Conservation (phyloP, 805 yeast genomes). For the Priceomyces melissophilus region DNA sequence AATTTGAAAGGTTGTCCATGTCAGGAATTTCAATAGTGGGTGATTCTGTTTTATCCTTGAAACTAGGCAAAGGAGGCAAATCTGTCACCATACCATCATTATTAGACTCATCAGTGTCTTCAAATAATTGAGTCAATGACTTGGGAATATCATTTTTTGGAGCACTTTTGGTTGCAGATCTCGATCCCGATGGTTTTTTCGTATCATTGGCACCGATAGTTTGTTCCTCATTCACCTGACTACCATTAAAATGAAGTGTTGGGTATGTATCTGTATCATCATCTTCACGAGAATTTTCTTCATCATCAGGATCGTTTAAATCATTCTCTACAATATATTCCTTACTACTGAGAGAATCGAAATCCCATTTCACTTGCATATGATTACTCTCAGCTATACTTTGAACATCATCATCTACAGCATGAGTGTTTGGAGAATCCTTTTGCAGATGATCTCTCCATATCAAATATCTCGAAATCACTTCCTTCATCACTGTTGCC, state of each 20-base stretch:
- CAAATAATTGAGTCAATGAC: conserved; percentile 68
- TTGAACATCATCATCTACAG: conserved; percentile 21
- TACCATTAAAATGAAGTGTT: conserved; percentile 18
- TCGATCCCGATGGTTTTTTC: conserved; percentile 10
- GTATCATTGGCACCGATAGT: conserved; percentile 11
- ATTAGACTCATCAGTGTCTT: conserved; percentile 41
- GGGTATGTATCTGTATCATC: conserved; percentile 24
- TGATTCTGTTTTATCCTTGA: conserved; percentile 41
- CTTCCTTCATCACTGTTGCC: conserved; percentile 62
- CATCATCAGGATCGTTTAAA: conserved; percentile 39
- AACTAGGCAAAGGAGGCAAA: conserved; percentile 10
- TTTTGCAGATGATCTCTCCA: conserved; percentile 71
- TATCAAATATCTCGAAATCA: conserved; percentile 66
- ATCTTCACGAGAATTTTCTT: conserved; percentile 24
- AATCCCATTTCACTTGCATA: conserved; percentile 76
- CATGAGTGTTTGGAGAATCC: conserved; percentile 40
- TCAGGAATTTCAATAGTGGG: conserved; percentile 72
- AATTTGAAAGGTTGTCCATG: conserved; percentile 43
- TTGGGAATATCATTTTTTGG: conserved; percentile 56
- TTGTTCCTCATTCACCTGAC: conserved; percentile 9
- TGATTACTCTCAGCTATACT: conserved; percentile 12
- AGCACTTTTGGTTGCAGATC: conserved; percentile 2
- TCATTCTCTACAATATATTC: conserved; percentile 75
- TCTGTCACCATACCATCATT: conserved; percentile 8
- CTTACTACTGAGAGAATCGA: conserved; percentile 72